Conservation (phyloP, 257 asterid genomes). For the Euphrasia confusa region DNA sequence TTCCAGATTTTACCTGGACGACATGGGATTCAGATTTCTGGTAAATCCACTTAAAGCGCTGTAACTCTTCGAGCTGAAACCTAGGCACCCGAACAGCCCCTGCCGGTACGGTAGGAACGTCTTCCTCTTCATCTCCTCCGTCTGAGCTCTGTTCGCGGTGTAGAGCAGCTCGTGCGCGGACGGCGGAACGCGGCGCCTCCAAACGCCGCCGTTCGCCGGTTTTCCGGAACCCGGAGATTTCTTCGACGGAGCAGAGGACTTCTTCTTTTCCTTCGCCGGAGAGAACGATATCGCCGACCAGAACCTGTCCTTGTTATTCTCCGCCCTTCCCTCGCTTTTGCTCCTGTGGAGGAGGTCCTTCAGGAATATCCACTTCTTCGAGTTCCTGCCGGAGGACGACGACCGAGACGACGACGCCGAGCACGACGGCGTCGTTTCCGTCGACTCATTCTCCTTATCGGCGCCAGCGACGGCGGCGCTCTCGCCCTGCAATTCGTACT, state of each 20-base stretch:
- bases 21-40: constrained; percentile 75
- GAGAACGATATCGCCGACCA: constrained; percentile 53
- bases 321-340: constrained; percentile 51
- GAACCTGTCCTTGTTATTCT: constrained; percentile 37
- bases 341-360: constrained; percentile 57
- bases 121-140: constrained; percentile 98
- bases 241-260: constrained; percentile 26
- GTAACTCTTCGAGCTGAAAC: constrained; percentile 86
- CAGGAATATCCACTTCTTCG: constrained; percentile 57
- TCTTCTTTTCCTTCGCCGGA: constrained; percentile 41
- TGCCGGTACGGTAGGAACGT: constrained; percentile 88
- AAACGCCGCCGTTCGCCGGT: constrained; percentile 47
- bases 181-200: constrained; percentile 41
- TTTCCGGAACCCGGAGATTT: constrained; percentile 30
- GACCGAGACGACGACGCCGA: constrained; percentile 58
- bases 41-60: constrained; percentile 86
- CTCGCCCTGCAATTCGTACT: constrained; percentile 27
- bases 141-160: constrained; percentile 80
- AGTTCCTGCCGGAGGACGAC: constrained; percentile 55
- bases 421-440: constrained; percentile 54
- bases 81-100: constrained; percentile 87
- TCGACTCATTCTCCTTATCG: constrained; percentile 31
- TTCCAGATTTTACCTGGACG: constrained; percentile 50
- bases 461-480: neutral
- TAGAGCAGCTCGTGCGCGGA: constrained; percentile 93